Conservation (phyloP, 176 grass and related monocot species). For the Carex scoparia region DNA sequence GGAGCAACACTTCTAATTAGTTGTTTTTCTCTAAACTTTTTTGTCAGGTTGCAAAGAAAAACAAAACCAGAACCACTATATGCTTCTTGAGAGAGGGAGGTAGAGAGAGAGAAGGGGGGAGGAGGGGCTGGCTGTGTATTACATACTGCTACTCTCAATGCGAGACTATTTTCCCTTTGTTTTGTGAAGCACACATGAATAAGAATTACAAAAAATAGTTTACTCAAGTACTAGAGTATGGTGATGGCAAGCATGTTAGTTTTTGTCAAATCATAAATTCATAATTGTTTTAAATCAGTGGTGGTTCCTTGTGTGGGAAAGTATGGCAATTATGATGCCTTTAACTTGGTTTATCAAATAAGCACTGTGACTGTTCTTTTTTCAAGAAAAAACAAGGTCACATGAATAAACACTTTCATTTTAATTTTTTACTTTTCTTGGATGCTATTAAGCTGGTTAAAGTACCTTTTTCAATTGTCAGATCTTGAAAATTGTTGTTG, state of each 20-base stretch:
- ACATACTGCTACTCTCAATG: neutral
- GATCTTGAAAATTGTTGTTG: constrained; percentile 37
- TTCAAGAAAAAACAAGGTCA: neutral
- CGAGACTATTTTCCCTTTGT: neutral
- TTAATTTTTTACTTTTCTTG: neutral
- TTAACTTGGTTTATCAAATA: neutral
- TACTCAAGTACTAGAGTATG: neutral
- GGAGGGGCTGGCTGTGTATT: neutral
- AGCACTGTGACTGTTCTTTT: neutral
- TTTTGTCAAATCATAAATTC: neutral
- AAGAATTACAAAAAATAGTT: neutral
- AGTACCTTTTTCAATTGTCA: constrained; percentile 42
- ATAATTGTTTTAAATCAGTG: neutral
- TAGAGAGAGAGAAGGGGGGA: neutral
- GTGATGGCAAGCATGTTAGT: neutral
- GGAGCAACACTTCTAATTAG: neutral
- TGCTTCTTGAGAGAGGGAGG: constrained; percentile 23
- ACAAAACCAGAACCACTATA: constrained; percentile 54
- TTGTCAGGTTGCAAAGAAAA: constrained; percentile 68
- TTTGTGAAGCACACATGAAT: neutral
- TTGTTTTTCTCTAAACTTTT: constrained; percentile 9
- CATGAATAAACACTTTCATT: neutral
- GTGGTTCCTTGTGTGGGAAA: neutral
- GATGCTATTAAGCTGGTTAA: constrained; percentile 53
- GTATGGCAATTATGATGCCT: neutral